Evolutionary conservation across 2,329 filamentous ascomycete species (phyloP), one percentile per base, ranked within the genome.

Genomic region (Lachnellula cervina): DNA sequence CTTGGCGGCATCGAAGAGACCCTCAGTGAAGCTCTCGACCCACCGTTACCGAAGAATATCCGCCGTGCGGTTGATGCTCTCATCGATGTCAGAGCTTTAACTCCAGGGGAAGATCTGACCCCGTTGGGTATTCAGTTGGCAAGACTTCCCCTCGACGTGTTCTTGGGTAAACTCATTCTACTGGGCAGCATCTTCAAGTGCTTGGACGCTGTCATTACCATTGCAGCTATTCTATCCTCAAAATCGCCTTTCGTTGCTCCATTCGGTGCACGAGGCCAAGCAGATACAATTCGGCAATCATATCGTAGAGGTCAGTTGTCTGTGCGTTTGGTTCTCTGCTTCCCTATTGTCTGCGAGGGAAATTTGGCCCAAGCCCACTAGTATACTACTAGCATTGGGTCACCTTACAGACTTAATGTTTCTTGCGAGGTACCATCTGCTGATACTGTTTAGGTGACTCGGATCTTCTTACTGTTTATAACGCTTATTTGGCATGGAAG

Each of bases 211-310:
- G 84, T 89, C 16, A 82, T 97, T 51, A 97, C 92, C 2, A 88
- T 95, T 54, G 94, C 95, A 6, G 93, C 94, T 7, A 93, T 96
- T 25, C 74, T 99, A 1, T 96, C 92, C 2, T 95, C 91, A 28
- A 99, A 97, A 69, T 96, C 92, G 0, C 94, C 93, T 0, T 97
- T 97, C 70, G 80, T 93, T 0, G 88, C 89, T 2, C 89, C 92
- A 0, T 90, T 96, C 70, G 89, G 90, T 2, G 88, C 91, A 47
- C 86, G 89, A 51, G 80, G 85, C 42, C 90, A 96, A 68, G 90
- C 90, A 37, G 89, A 97, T 63, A 83, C 86, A 21, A 88, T 90
- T 0, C 83, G 90, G 2, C 80, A 88, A 56, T 82, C 82, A 4
- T 99, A 96, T 75, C 87, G 88, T 59, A 84, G 88, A 64, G 87